Percentiles rank a stretch among this genome's conserved stretches.
Evolutionary conservation across 106 monocot genomes (phyloP).

Genomic region (Dactylorhiza incarnata): DNA sequence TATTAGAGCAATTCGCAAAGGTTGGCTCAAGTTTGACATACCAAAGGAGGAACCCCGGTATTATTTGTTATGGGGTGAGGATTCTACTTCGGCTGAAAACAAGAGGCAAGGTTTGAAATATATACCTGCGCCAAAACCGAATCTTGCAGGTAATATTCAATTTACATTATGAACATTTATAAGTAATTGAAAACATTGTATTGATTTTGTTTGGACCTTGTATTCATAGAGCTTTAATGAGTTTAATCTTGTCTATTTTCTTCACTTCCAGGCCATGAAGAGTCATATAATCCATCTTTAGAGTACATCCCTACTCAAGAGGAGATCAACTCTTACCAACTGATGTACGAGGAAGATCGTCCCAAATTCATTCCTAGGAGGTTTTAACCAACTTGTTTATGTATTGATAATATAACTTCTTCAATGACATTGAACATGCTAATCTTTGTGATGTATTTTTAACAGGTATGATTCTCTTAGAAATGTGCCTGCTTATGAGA

Average conservation of each 20-base stretch:
- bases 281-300: constrained; percentile 86
- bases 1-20: constrained; percentile 89
- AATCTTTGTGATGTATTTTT: constrained; percentile 7
- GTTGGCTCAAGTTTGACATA: constrained; percentile 83
- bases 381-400: constrained; percentile 20
- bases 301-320: constrained; percentile 96
- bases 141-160: constrained; percentile 49
- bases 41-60: constrained; percentile 64
- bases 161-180: not conserved
- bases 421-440: not conserved
- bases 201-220: not conserved
- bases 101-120: constrained; percentile 65
- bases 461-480: constrained; percentile 73
- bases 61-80: constrained; percentile 84
- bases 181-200: not conserved
- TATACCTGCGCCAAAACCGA: constrained; percentile 89
- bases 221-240: not conserved
- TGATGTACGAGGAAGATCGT: constrained; percentile 95
- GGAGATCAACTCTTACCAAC: constrained; percentile 86
- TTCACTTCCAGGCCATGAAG: constrained; percentile 72
- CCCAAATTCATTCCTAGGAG: constrained; percentile 95
- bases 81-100: constrained; percentile 54
- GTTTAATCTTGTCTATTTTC: constrained; percentile 3
- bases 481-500: constrained; percentile 90
- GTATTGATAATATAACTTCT: not conserved